A percentile compares a stretch with the other conserved stretches of the same genome.
Evolutionary conservation across 2,329 filamentous ascomycete species (phyloP).

Genomic region (Scytalidium sp.): DNA sequence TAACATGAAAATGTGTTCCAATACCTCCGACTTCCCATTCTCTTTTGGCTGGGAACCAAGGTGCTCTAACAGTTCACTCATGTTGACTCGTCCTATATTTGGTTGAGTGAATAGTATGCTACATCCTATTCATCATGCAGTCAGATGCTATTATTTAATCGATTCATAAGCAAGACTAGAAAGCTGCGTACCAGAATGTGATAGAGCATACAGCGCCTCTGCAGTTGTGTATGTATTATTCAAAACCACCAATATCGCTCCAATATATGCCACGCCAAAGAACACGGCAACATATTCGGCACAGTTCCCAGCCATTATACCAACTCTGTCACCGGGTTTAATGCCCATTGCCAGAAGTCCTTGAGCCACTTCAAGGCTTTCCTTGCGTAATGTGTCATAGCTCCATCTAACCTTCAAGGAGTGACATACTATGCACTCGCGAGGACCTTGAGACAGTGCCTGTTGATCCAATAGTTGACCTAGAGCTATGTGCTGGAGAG

Average conservation of each 20-base stretch:
- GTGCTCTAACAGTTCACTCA: slow-evolving; percentile 54
- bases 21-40: slow-evolving; percentile 34
- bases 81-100: slow-evolving; percentile 63
- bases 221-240: slow-evolving; percentile 79
- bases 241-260: slow-evolving; percentile 69
- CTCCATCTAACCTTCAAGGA: slow-evolving; percentile 77
- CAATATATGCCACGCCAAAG: slow-evolving; percentile 37
- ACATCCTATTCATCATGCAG: slow-evolving; percentile 48
- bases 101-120: slow-evolving; percentile 72
- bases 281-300: slow-evolving; percentile 25
- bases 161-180: background rate
- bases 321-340: slow-evolving; percentile 14
- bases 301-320: slow-evolving; percentile 19
- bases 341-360: slow-evolving; percentile 48
- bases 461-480: slow-evolving; percentile 72
- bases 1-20: slow-evolving; percentile 57
- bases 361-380: slow-evolving; percentile 59
- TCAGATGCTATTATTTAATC: background rate
- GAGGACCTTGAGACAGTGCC: slow-evolving; percentile 59
- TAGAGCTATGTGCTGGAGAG: slow-evolving; percentile 68
- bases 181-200: slow-evolving; percentile 58
- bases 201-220: slow-evolving; percentile 68
- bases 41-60: slow-evolving; percentile 41
- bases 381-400: slow-evolving; percentile 61
- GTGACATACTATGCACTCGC: slow-evolving; percentile 69